phyloP scores from a whole-genome alignment of 768 basidiomycete species.

The Pulveroboletus ravenelii region DNA sequence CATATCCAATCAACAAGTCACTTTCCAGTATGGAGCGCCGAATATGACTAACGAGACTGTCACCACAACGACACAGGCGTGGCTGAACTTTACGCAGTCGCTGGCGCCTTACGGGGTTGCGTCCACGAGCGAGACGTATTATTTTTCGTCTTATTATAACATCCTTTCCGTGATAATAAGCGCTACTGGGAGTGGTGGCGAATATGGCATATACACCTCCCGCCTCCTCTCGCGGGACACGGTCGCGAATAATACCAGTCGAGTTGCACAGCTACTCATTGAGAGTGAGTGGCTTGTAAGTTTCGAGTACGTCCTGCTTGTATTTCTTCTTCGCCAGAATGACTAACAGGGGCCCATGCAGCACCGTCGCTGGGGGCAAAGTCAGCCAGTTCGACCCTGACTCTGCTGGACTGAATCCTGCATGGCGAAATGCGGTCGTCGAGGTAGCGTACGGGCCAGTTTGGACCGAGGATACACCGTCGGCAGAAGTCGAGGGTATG shows the following conservation, averaged over 20 bases:
- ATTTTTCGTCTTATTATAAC: constrained; percentile 9
- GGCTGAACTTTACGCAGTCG: constrained; percentile 23
- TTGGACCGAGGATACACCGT: constrained; percentile 19
- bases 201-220: constrained; percentile 10
- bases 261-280: constrained; percentile 22
- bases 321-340: neutral
- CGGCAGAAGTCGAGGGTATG: constrained; percentile 8
- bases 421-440: constrained; percentile 41
- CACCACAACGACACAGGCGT: constrained; percentile 30
- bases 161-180: neutral
- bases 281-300: neutral
- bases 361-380: constrained; percentile 42
- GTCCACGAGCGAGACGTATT: constrained; percentile 21
- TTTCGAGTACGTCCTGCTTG: constrained; percentile 7
- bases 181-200: constrained; percentile 9
- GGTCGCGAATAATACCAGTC: constrained; percentile 16
- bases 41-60: constrained; percentile 34
- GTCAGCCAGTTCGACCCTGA: constrained; percentile 34
- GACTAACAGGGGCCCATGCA: constrained; percentile 16
- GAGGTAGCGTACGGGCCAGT: neutral
- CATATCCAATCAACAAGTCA: neutral
- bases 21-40: constrained; percentile 15
- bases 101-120: constrained; percentile 16
- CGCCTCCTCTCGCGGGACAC: constrained; percentile 33
- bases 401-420: constrained; percentile 42